These are phyloP conservation scores for Isatis tinctoria DNA, from an alignment of 345 rosid genomes.

Conservation along the genomic window DNA sequence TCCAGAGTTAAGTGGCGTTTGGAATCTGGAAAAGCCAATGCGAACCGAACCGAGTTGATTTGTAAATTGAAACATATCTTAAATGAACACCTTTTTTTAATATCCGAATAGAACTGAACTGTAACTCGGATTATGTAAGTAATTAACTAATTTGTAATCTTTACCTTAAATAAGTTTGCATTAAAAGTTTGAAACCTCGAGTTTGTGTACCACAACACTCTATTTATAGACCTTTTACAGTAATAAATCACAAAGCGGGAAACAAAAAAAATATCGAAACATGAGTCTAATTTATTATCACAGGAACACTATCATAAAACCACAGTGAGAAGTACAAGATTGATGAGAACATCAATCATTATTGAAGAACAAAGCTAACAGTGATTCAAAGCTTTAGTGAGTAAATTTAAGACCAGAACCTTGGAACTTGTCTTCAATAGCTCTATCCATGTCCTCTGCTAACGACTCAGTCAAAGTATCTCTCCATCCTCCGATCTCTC, in stretches of 20 bases:
- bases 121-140: background rate
- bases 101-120: too few species aligned
- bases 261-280: background rate
- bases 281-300: background rate
- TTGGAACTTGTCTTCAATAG: constrained; percentile 3
- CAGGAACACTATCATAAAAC: too few species aligned
- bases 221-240: background rate
- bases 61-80: background rate
- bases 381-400: background rate
- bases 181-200: background rate
- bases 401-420: constrained; percentile 6
- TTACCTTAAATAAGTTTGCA: background rate
- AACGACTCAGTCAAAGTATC: constrained; percentile 10
- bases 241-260: background rate
- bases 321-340: too few species aligned
- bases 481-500: background rate
- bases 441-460: background rate
- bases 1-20: background rate
- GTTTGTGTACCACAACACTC: too few species aligned
- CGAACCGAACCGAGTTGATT: background rate
- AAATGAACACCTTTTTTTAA: too few species aligned
- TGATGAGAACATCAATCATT: too few species aligned
- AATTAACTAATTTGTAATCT: too few species aligned
- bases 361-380: too few species aligned
- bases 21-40: background rate